These are phyloP conservation scores for Penicillium macrosclerotiorum DNA, from an alignment of 495 filamentous ascomycete species.

Conservation along the genomic window DNA sequence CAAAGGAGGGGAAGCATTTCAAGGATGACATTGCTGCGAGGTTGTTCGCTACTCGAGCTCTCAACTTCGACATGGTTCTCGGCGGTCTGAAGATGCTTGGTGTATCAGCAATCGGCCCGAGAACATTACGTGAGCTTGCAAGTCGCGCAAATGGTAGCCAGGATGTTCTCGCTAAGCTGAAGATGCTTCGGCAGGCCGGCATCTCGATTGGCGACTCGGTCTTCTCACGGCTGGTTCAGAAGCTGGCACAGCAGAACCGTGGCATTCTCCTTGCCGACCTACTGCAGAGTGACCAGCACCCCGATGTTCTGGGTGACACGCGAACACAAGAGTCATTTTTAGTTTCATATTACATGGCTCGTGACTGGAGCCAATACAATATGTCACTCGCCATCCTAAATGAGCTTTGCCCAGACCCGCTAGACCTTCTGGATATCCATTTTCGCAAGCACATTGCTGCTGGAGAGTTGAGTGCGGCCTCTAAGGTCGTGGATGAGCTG, in stretches of 20 bases:
- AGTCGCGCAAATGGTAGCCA: constrained; percentile 53
- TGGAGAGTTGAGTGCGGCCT: constrained; percentile 32
- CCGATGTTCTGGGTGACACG: constrained; percentile 66
- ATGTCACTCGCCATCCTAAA: constrained; percentile 50
- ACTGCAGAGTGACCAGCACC: constrained; percentile 69
- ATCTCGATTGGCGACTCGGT: constrained; percentile 58
- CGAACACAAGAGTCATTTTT: constrained; percentile 57
- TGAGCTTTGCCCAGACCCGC: constrained; percentile 28
- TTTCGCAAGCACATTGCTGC: constrained; percentile 44
- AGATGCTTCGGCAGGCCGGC: constrained; percentile 51
- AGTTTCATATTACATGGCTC: constrained; percentile 43
- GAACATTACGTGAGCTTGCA: constrained; percentile 70
- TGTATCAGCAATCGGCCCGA: constrained; percentile 64
- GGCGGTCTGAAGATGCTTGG: constrained; percentile 62
- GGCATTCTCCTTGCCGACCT: constrained; percentile 57
- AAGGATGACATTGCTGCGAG: constrained; percentile 65
- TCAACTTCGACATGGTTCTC: constrained; percentile 64
- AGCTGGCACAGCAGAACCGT: constrained; percentile 55
- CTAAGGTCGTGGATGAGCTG: constrained; percentile 37
- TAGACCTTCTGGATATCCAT: constrained; percentile 37
- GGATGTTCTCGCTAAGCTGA: constrained; percentile 53
- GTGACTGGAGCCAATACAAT: constrained; percentile 53
- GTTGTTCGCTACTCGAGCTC: constrained; percentile 67
- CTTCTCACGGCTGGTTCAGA: constrained; percentile 58
- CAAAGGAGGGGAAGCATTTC: constrained; percentile 26